Evolutionary conservation across 2,329 filamentous ascomycete species (phyloP).

Genomic region (Nigrospora sphaerica): DNA sequence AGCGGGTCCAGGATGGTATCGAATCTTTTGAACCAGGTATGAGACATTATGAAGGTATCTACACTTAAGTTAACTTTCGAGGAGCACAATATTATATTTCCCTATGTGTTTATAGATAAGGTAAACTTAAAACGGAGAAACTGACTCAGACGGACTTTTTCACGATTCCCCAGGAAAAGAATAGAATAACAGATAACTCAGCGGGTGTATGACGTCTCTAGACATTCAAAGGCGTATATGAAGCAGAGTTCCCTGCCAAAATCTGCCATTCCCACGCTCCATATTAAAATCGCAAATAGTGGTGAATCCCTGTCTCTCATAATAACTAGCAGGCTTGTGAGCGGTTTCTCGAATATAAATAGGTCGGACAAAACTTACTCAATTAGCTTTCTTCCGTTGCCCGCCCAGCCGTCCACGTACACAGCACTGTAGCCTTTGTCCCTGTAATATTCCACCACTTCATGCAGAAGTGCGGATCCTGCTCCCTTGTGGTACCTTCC

Average conservation of each 20-base stretch:
- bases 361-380: neutral
- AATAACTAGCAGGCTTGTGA: slow-evolving; percentile 2
- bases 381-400: slow-evolving; percentile 14
- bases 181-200: no score
- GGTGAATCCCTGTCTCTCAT: slow-evolving; percentile 1
- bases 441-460: slow-evolving; percentile 7
- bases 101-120: no score
- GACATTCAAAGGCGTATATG: neutral
- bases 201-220: no score
- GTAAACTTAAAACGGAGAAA: no score
- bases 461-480: slow-evolving; percentile 6
- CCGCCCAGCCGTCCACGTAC: slow-evolving; percentile 20
- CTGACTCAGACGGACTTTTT: no score
- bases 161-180: no score
- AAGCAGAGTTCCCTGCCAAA: neutral
- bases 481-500: slow-evolving; percentile 2
- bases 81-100: no score
- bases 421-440: slow-evolving; percentile 3
- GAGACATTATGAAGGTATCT: no score
- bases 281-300: slow-evolving; percentile 1
- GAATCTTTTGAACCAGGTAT: no score
- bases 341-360: neutral
- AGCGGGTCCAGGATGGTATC: no score
- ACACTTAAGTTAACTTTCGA: no score
- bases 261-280: neutral